Evolutionary conservation across 2,329 filamentous ascomycete species (phyloP), one percentile per base, ranked within the genome.

Genomic region (Talaromyces funiculosus): DNA sequence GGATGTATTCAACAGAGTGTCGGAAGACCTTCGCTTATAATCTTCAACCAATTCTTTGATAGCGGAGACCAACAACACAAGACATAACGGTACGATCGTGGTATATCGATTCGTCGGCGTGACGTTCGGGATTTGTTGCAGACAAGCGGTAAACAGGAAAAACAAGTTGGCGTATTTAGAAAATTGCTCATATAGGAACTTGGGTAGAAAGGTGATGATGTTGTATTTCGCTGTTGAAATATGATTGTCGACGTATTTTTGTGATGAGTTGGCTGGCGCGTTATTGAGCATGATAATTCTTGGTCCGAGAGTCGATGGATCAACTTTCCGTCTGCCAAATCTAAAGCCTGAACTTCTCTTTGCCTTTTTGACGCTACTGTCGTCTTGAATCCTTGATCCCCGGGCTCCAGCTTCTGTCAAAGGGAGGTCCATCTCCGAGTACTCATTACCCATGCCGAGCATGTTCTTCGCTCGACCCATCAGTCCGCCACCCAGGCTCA

Each of bases 111-210:
- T 97, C 9, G 94, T 99, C 7, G 95, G 94, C 35, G 92, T 96
- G 63, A 99, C 88, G 66, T 89, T 88, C 22, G 94, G 94, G 63
- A 99, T 96, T 75, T 99, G 94, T 79, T 99, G 94, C 49, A 99
- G 80, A 42, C 86, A 87, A 16, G 94, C 92, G 38, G 94, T 99
- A 76, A 99, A 97, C 73, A 99, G 84, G 89, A 99, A 99, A 81
- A 99, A 99, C 71, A 99, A 78, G 77, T 99, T 99, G 80, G 94
- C 94, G 76, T 97, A 96, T 81, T 97, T 99, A 63, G 92, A 97
- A 78, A 99, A 99, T 74, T 99, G 94, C 75, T 99, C 94, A 74
- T 93, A 92, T 60, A 99, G 81, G 77, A 99, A 99, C 76, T 99
- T 99, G 55, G 94, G 94, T 18, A 97, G 73, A 75, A 99, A 99